Evolutionary conservation across 148 eudicot genomes (phyloP), one percentile per base, ranked within the genome.

Genomic region (Talinum fruticosum): DNA sequence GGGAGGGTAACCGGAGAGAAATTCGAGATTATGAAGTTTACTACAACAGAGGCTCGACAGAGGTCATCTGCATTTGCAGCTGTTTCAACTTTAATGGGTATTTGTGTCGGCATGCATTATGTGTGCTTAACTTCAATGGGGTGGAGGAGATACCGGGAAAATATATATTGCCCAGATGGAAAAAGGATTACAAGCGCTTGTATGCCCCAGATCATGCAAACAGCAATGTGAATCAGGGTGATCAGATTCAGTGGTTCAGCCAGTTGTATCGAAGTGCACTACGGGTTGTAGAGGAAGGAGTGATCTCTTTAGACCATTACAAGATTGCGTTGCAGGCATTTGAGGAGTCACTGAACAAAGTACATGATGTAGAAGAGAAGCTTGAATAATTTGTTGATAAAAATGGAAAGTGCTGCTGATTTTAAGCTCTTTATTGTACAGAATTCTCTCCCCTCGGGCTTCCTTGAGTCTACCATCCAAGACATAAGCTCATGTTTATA

Each of bases 201-300:
- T 80, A 79, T 61, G 37, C 77, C 23, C 74, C 84, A 4, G 90
- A 88, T 77, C 84, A 79, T 34, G 79, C 34, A 23, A 79, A 79
- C 64, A 77, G 53, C 76, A 26, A 28, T 34, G 69, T 69, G 45
- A 87, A 93, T 70, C 82, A n/a, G 57, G 79, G 77, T 45, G 82
- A 86, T 29, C 83, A 45, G 49, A 78, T 74, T 41, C 86, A 87
- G 36, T 75, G 85, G 93, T 85, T 86, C 79, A 67, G 80, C 75
- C 97, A 91, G 69, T 82, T 93, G 79, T 88, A 87, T 68, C 72
- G 84, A 80, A 85, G 90, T 71, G 96, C 91, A 54, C 72, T 91
- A 85, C 96, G 88, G 76, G 91, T 90, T 73, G 88, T 93, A 64
- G 93, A 93, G 82, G 96, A 91, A 75, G 97, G 96, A 21, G 87